Evolutionary conservation across 139 green algal species (phyloP), one percentile per base, ranked within the genome.

Genomic region (Medakamo hakoo): DNA sequence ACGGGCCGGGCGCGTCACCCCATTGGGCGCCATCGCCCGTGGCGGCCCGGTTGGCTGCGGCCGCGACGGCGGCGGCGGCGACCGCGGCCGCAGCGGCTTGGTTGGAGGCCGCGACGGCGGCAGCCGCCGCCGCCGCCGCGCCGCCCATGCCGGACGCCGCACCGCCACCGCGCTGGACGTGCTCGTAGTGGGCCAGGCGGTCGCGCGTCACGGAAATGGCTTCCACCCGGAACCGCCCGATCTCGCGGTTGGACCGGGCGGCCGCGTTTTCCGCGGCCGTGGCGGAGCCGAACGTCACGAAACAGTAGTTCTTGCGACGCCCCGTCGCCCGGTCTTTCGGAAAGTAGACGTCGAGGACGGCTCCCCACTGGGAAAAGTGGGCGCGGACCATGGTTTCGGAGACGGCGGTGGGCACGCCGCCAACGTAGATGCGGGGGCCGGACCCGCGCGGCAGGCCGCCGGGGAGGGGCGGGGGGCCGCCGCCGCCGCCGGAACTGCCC

Each of bases 341-440:
- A 28, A 78, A 78, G 68, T 78, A 78, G 9, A 78, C 72, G 49
- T 78, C 72, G 4, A 59, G 68, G 22, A 78, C 72, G 27, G 55
- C 57, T 25, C 72, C 72, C 68, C 68, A 78, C 24, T 55, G 49
- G 40, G 55, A 67, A 23, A 78, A 78, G 57, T 78, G 72, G 3
- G 57, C 26, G 5, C 59, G 62, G 21, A 78, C 72, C n/a, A 72
- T 56, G 29, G 71, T 64, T n/a, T 78, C 72, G n/a, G 65, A 72
- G n/a, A 67, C 72, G 40, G 40, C 40, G 16, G 40, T 52, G 9
- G 40, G 40, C 40, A 52, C 40, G 40, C 40, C 40, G 40, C 40
- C 40, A 9, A 52, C 40, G 40, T 52, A 52, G 40, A 52, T 16
- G 40, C 40, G 40, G 40, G 40, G 40, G 40, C 40, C 40, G 40